Evolutionary conservation across 805 yeast species (phyloP), one percentile per base, ranked within the genome.

Genomic region (Jamesozyma jinghongensis): DNA sequence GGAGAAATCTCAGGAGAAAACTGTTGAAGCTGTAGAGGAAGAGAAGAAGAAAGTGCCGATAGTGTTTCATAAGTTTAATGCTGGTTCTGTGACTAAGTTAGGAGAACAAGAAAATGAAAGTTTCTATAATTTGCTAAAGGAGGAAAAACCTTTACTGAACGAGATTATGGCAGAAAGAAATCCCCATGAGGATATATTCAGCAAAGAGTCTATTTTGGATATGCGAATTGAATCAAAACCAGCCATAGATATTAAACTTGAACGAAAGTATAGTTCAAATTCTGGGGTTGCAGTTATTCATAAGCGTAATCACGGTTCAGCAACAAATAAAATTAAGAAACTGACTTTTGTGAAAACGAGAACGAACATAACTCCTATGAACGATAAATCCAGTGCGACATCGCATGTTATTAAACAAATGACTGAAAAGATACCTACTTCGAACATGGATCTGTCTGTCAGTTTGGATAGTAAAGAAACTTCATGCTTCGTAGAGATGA

Each of bases 261-360:
- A 41, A 33, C 32, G 35, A 5, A 37, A 18, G n/a, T 41, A 41
- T 37, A 41, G 29, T 32, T 3, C 29, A 14, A 34, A 31, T 20
- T 19, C 41, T 19, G 37, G 34, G 10, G 29, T 20, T 2, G n/a
- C 14, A 29, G 8, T 12, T 16, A 18, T 3, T 12, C 7, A n/a
- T 7, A 19, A 31, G n/a, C 26, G 20, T 19, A 3, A 5, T 12
- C 26, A 26, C 10, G 17, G 16, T 3, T 3, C 32, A 14, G 26
- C 27, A 25, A 18, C 12, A 2, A 38, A 22, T 25, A 42, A 36
- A 17, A 26, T 38, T 20, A 42, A 28, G 26, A 42, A 42, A 22
- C 12, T 42, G 12, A 36, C 41, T 5, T 42, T 42, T 18, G 27
- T 41, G 2, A 41, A 41, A 29, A 29, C 40, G 10, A 16, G 32